Evolutionary conservation across 2,329 filamentous ascomycete genomes (phyloP), one percentile per base, ranked within the genome.

Genomic region (Colletotrichum destructivum): DNA sequence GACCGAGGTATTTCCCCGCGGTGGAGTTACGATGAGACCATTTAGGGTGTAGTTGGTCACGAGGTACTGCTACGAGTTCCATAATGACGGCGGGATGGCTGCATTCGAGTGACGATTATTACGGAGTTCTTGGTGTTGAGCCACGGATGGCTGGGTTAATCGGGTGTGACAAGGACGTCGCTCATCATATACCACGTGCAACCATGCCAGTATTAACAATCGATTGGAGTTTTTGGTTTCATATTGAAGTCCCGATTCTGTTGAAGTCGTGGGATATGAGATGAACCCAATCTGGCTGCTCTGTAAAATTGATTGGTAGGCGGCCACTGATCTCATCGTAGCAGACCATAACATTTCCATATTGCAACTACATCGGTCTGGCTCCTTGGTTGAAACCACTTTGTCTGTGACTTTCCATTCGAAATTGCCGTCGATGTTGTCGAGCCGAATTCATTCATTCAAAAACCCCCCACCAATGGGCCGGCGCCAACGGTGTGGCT

Each of bases 1-100:
- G 96, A 5, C 93, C 94, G 12, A 89, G 95, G 71, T 98, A 92
- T 81, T 96, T 97, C 77, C 94, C 94, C 9, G 89, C 91, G 3
- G 82, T 91, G 38, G 87, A 92, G 55, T 78, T 92, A 75, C 85
- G 89, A 74, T 93, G 79, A 83, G 46, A 23, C 16, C 16, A 4
- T 18, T 21, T 7, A 56, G 54, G 51, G 26, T 46, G n/a, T 5
- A 40, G 15, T 11, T 47, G 49, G n/a, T 15, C 16, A 49, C 15
- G 35, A 71, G 23, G 15, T 5, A 12, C 11, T 31, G 49, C 26
- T 15, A 44, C 31, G 44, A 61, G 42, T 46, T 40, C 46, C 47
- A 46, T 72, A 70, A 57, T 70, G 13, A 51, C 47, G 55, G 23
- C 9, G 38, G 35, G 49, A 31, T 23, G 44, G 4, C 42, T 51